Evolutionary conservation across 495 filamentous ascomycete genomes (phyloP).

Genomic region (Aspergillus biplanus): DNA sequence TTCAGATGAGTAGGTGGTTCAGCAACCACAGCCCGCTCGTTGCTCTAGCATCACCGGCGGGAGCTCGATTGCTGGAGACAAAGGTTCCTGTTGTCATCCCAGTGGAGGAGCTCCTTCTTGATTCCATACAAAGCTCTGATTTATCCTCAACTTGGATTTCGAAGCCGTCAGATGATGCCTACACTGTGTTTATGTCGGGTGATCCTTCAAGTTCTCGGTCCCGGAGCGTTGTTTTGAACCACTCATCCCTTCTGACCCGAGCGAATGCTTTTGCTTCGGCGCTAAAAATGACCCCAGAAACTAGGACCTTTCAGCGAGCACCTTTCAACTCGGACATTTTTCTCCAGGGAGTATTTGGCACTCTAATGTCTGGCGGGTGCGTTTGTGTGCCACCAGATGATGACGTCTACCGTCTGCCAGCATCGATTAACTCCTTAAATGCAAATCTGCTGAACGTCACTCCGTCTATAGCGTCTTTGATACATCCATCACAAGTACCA

Average conservation of each 20-base stretch:
- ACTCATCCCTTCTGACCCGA: slow-evolving; percentile 46
- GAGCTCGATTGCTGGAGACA: slow-evolving; percentile 40
- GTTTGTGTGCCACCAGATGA: not conserved
- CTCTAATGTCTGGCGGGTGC: not conserved
- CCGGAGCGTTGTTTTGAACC: slow-evolving; percentile 42
- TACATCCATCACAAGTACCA: not conserved
- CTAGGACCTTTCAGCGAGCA: not conserved
- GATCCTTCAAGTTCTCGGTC: slow-evolving; percentile 44
- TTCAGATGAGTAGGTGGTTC: slow-evolving; percentile 41
- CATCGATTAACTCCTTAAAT: not conserved
- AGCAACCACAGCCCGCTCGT: slow-evolving; percentile 45
- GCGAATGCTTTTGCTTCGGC: slow-evolving; percentile 31
- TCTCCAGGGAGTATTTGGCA: not conserved
- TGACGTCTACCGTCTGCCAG: not conserved
- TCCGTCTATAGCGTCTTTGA: not conserved
- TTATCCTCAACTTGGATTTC: slow-evolving; percentile 8
- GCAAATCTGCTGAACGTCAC: not conserved
- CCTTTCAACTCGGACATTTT: not conserved
- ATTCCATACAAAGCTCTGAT: slow-evolving; percentile 34
- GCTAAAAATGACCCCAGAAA: not conserved
- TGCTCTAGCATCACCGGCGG: slow-evolving; percentile 46
- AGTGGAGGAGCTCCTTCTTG: slow-evolving; percentile 42
- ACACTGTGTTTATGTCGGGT: slow-evolving; percentile 60
- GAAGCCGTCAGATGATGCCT: slow-evolving; percentile 41
- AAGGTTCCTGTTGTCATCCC: slow-evolving; percentile 45